A percentile compares a stretch with the other conserved stretches of the same genome.
Evolutionary conservation across 306 rosid genomes (phyloP).

Genomic region (Quercus robur): DNA sequence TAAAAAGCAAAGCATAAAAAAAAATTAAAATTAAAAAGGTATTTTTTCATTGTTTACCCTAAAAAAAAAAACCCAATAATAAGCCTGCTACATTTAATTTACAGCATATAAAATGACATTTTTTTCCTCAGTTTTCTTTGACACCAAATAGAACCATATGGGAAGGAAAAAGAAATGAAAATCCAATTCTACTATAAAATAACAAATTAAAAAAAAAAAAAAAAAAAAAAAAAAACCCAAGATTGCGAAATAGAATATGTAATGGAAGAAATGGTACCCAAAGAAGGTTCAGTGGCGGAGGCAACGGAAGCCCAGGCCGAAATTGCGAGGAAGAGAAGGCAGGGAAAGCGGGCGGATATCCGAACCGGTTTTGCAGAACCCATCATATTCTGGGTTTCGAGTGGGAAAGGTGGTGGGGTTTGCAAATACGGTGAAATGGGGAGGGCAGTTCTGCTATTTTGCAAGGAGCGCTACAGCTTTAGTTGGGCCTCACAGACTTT

Average conservation of each 20-base stretch:
- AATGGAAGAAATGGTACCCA: conserved; percentile 37
- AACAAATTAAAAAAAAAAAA: too few relatives aligned
- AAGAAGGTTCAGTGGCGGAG: conserved; percentile 22
- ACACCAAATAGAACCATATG: not conserved
- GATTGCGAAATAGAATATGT: not conserved
- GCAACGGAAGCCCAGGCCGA: conserved; percentile 18
- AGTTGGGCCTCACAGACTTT: conserved; percentile 10
- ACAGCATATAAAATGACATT: too few relatives aligned
- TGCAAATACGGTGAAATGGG: conserved; percentile 23
- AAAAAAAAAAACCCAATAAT: too few relatives aligned
- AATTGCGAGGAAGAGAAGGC: conserved; percentile 17
- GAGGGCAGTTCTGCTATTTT: conserved; percentile 22
- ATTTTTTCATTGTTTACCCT: too few relatives aligned
- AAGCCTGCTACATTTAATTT: too few relatives aligned
- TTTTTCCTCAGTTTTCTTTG: not conserved
- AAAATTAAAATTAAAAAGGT: too few relatives aligned
- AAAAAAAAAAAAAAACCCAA: too few relatives aligned
- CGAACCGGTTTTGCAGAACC: conserved; percentile 16
- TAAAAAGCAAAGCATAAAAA: too few relatives aligned
- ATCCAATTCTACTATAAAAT: not conserved
- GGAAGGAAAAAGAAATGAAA: too few relatives aligned
- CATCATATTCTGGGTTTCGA: conserved; percentile 22
- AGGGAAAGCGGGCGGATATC: conserved; percentile 21
- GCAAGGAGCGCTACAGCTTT: not conserved
- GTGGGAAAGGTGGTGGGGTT: conserved; percentile 39